Evolutionary conservation across 352 stramenopile genomes (phyloP).

Genomic region (Phytophthora pinifolia): DNA sequence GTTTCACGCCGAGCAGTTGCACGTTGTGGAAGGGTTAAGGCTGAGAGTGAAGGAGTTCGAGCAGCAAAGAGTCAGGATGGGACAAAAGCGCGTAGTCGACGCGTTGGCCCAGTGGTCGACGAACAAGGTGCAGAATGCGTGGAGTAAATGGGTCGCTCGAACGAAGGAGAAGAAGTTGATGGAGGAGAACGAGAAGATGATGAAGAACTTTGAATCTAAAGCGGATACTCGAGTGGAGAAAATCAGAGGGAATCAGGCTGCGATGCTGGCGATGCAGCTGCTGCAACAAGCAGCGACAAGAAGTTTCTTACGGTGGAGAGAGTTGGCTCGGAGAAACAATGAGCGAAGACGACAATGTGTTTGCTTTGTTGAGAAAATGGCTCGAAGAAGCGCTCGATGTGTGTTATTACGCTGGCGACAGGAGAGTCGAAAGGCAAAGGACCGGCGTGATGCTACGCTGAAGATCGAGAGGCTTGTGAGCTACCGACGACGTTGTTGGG

Average conservation of each 20-base stretch:
- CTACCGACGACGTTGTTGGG: constrained; percentile 7
- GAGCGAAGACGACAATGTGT: constrained; percentile 6
- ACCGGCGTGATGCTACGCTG: background rate
- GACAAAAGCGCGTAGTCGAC: constrained; percentile 28
- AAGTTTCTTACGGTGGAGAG: constrained; percentile 17
- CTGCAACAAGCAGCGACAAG: constrained; percentile 22
- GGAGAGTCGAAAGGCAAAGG: constrained; percentile 4
- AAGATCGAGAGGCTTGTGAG: constrained; percentile 10
- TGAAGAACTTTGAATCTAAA: constrained; percentile 14
- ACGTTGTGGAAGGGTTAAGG: constrained; percentile 26
- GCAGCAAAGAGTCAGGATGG: constrained; percentile 1
- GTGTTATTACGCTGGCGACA: constrained; percentile 16
- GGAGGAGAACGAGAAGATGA: constrained; percentile 17
- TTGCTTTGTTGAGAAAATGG: background rate
- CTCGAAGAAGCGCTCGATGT: background rate
- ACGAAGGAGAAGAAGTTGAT: constrained; percentile 5
- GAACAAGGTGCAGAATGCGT: constrained; percentile 32
- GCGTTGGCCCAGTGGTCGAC: constrained; percentile 35
- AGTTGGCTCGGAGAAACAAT: background rate
- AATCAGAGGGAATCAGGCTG: constrained; percentile 20
- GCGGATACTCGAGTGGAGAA: constrained; percentile 11
- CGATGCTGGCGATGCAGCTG: constrained; percentile 14
- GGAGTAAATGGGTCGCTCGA: constrained; percentile 39
- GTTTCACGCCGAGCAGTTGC: constrained; percentile 32
- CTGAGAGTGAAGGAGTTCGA: constrained; percentile 21